phyloP scores from a whole-genome alignment of 352 stramenopile species.

The Phytophthora cactorum region DNA sequence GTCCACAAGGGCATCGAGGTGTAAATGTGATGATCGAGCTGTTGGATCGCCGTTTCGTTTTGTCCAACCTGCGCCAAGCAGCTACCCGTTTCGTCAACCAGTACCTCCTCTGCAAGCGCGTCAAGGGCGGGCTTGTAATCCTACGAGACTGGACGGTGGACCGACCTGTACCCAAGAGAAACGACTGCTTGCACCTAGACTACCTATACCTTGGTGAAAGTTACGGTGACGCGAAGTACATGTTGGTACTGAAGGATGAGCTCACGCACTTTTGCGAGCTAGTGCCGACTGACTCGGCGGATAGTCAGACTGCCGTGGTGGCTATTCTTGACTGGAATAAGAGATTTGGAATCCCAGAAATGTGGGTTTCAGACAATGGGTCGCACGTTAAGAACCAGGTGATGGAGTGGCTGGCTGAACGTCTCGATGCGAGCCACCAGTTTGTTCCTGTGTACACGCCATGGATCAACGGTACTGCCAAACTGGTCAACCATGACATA shows the following conservation, averaged over 20 bases:
- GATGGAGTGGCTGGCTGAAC: background rate
- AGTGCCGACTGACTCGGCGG: background rate
- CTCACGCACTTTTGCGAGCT: slow-evolving; percentile 3
- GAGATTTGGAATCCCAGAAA: background rate
- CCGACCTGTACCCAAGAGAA: background rate
- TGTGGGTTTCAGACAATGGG: background rate
- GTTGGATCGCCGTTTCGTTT: background rate
- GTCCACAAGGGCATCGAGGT: background rate
- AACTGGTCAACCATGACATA: slow-evolving; percentile 9
- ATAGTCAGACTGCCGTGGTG: slow-evolving; percentile 1
- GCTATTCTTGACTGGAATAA: slow-evolving; percentile 8
- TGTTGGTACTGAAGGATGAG: slow-evolving; percentile 15
- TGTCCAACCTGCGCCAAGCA: background rate
- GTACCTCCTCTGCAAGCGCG: slow-evolving; percentile 11
- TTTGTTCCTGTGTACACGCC: slow-evolving; percentile 14
- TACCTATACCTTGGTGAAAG: slow-evolving; percentile 10
- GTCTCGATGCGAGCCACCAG: background rate
- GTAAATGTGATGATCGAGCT: background rate
- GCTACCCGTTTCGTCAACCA: background rate
- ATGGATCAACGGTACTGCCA: background rate
- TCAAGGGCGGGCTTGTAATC: slow-evolving; percentile 5
- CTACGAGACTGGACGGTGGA: background rate
- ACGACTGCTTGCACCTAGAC: slow-evolving; percentile 15
- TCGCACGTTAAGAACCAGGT: slow-evolving; percentile 2
- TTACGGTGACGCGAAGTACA: slow-evolving; percentile 7